Conservation (phyloP, 2,329 filamentous ascomycete genomes). For the Chrysoporthe cubensis region DNA sequence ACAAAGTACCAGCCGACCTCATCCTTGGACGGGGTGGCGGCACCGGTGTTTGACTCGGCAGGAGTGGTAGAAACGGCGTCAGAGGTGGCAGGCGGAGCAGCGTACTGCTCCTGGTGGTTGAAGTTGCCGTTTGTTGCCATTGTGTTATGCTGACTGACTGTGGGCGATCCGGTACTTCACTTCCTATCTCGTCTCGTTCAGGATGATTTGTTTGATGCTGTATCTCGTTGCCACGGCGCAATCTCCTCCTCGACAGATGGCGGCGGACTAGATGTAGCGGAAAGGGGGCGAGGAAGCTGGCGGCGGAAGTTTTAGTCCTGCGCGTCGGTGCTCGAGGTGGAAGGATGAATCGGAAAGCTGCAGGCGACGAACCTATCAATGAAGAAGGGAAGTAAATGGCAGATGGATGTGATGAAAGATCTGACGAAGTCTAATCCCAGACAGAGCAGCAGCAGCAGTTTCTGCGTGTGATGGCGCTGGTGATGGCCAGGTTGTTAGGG, state of each 20-base stretch:
- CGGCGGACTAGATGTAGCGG: constrained; percentile 1
- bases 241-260: not conserved
- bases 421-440: not conserved
- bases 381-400: not conserved
- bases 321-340: not conserved
- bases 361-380: constrained; percentile 5
- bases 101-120: constrained; percentile 49
- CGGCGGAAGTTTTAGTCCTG: not conserved
- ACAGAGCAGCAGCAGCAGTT: not conserved
- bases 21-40: constrained; percentile 71
- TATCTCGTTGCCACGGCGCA: not conserved
- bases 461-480: not conserved
- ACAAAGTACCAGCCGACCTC: constrained; percentile 99
- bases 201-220: not conserved
- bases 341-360: not conserved
- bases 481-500: not conserved
- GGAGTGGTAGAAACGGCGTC: constrained; percentile 36
- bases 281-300: constrained; percentile 2
- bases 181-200: constrained; percentile 1
- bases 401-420: not conserved
- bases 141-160: constrained; percentile 33
- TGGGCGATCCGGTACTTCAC: not conserved
- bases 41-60: constrained; percentile 36
- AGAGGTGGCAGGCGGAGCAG: constrained; percentile 38
- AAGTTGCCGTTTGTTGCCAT: constrained; percentile 65